phyloP scores from a whole-genome alignment of 441 rosid genomes.

The Populus hybrid region DNA sequence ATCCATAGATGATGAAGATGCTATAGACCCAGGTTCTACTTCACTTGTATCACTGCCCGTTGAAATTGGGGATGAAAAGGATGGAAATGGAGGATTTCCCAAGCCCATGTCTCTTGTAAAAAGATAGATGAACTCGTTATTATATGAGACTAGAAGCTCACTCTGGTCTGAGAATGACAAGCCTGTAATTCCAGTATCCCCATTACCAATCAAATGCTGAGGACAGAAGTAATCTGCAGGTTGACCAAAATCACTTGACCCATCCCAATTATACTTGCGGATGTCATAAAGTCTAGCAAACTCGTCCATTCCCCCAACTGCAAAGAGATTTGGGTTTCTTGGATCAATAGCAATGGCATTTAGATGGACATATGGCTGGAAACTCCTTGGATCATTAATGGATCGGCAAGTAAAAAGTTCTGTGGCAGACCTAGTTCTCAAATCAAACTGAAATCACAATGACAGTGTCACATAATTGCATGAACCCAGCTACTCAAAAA shows the following conservation, averaged over 20 bases:
- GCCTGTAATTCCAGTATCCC: constrained; percentile 68
- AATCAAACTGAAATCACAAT: constrained; percentile 68
- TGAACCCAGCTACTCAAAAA: background rate
- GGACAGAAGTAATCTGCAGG: constrained; percentile 71
- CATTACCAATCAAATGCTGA: constrained; percentile 58
- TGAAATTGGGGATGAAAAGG: constrained; percentile 39
- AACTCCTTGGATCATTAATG: constrained; percentile 32
- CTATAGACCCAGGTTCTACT: constrained; percentile 22
- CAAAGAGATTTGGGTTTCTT: constrained; percentile 77
- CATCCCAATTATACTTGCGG: constrained; percentile 61
- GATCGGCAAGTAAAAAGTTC: constrained; percentile 68
- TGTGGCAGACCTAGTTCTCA: constrained; percentile 58
- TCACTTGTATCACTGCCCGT: constrained; percentile 30
- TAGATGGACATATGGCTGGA: constrained; percentile 37
- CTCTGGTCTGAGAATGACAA: constrained; percentile 86
- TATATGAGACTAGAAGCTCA: constrained; percentile 82
- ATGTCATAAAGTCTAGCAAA: constrained; percentile 79
- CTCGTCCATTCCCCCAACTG: constrained; percentile 77
- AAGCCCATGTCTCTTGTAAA: constrained; percentile 69
- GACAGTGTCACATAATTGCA: constrained; percentile 10
- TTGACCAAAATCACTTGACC: constrained; percentile 48
- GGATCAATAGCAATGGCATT: constrained; percentile 82
- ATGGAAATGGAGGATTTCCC: constrained; percentile 50
- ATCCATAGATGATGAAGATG: constrained; percentile 28
- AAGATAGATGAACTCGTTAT: constrained; percentile 68